phyloP scores from a whole-genome alignment of 768 basidiomycete genomes.

The Lyophyllum semitale region DNA sequence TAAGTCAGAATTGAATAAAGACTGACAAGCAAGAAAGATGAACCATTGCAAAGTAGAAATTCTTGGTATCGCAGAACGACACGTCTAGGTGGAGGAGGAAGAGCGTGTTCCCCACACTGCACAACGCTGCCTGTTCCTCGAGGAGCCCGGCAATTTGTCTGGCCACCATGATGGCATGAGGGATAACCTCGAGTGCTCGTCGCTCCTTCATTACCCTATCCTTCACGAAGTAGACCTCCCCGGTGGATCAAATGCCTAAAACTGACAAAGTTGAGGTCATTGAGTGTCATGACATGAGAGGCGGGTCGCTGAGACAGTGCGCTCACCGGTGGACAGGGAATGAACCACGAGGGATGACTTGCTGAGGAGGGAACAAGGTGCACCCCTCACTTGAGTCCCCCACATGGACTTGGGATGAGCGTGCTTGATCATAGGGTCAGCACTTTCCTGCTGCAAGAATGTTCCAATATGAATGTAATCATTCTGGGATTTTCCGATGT shows the following conservation, averaged over 20 bases:
- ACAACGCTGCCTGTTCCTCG: slow-evolving; percentile 11
- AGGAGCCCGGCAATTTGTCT: neutral
- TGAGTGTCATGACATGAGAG: neutral
- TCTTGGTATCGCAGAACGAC: slow-evolving; percentile 11
- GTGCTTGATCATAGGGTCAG: no score
- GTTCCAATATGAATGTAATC: no score
- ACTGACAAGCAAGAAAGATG: neutral
- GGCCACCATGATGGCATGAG: neutral
- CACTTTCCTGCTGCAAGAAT: no score
- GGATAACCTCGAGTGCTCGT: slow-evolving; percentile 16
- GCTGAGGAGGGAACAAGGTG: no score
- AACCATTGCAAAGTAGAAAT: slow-evolving; percentile 17
- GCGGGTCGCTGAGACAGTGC: neutral
- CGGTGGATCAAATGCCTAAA: slow-evolving; percentile 12
- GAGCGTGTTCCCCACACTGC: neutral
- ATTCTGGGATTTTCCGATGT: no score
- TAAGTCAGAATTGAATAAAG: no score
- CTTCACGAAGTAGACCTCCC: slow-evolving; percentile 11
- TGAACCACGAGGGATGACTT: no score
- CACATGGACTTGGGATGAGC: no score
- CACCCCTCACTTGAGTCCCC: no score
- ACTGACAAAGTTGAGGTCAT: slow-evolving; percentile 10
- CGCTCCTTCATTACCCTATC: slow-evolving; percentile 7
- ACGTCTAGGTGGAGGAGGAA: slow-evolving; percentile 13
- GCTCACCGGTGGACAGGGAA: no score